A percentile compares a stretch with the other conserved stretches of the same genome.
These are phyloP conservation scores for Typha latifolia DNA, from an alignment of 176 grass and related monocot genomes.

Conservation along the genomic window DNA sequence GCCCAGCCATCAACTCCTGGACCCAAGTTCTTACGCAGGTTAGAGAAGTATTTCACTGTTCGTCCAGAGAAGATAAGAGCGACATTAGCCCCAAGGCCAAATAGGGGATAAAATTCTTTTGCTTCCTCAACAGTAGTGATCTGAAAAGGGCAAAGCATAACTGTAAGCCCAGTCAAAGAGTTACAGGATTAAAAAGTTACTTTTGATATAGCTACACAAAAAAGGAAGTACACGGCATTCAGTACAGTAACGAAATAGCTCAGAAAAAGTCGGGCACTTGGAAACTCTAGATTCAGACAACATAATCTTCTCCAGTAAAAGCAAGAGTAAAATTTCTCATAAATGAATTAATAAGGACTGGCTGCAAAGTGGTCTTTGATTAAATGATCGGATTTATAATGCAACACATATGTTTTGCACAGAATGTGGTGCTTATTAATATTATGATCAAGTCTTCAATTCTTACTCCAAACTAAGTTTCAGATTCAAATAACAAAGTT, in stretches of 20 bases:
- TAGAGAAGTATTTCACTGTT: conserved; percentile 88
- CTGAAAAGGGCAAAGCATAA: conserved; percentile 23
- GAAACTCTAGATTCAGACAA: too few species aligned
- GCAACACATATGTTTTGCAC: not conserved
- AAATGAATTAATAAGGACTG: not conserved
- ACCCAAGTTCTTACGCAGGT: conserved; percentile 70
- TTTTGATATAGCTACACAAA: not conserved
- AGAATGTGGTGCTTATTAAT: not conserved
- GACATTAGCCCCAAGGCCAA: conserved; percentile 83
- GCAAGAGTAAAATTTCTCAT: not conserved
- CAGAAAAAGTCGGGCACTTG: too few species aligned
- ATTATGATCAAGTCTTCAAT: not conserved
- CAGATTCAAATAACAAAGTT: not conserved
- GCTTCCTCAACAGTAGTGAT: conserved; percentile 88
- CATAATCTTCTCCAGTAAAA: not conserved
- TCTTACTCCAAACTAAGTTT: not conserved
- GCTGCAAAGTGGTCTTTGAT: too few species aligned
- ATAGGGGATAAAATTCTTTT: conserved; percentile 85
- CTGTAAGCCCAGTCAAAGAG: not conserved
- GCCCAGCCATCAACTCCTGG: conserved; percentile 84
- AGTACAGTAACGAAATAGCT: not conserved
- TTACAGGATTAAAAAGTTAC: not conserved
- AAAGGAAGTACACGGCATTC: not conserved
- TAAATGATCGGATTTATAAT: not conserved
- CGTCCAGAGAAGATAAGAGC: conserved; percentile 73